A percentile compares a stretch with the other conserved stretches of the same genome.
Evolutionary conservation across 768 basidiomycete species (phyloP).

Genomic region (Mrakia hoshinonis): DNA sequence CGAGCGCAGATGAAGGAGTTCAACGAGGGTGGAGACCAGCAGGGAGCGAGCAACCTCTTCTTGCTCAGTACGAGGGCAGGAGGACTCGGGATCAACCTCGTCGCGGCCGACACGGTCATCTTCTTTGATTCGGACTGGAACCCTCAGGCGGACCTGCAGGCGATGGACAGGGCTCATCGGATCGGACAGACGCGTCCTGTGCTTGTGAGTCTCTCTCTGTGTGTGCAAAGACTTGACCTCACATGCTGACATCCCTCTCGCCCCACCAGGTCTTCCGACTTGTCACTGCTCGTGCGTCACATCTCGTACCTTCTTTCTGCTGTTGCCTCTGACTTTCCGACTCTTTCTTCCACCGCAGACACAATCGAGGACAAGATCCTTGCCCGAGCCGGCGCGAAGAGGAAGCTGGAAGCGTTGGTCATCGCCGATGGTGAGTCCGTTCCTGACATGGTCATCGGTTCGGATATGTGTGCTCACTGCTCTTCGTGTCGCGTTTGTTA

Average conservation of each 20-base stretch:
- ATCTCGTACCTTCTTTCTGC: background rate
- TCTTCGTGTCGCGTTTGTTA: background rate
- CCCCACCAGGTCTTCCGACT: constrained; percentile 10
- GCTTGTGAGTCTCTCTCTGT: background rate
- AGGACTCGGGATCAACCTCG: constrained; percentile 70
- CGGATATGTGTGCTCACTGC: constrained; percentile 10
- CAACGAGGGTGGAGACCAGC: constrained; percentile 58
- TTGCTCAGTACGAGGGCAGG: constrained; percentile 70
- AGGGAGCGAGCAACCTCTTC: constrained; percentile 51
- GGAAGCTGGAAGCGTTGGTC: constrained; percentile 85
- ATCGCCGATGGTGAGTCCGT: constrained; percentile 58
- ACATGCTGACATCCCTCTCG: constrained; percentile 43
- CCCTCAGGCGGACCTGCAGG: constrained; percentile 94
- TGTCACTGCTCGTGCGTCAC: constrained; percentile 2
- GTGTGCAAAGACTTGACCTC: too few species aligned
- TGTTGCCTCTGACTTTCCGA: background rate
- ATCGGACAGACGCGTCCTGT: constrained; percentile 91
- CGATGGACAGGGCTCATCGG: constrained; percentile 88
- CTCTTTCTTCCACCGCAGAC: constrained; percentile 38
- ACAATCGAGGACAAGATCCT: constrained; percentile 90
- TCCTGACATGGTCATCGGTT: constrained; percentile 45
- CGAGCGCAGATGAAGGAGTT: constrained; percentile 75
- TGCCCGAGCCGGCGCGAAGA: constrained; percentile 55
- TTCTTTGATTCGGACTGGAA: constrained; percentile 69
- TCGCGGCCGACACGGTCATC: constrained; percentile 80